Percentiles rank a stretch among this genome's conserved stretches.
These are phyloP conservation scores for Hypsizygus marmoreus DNA, from an alignment of 768 basidiomycete genomes.

Conservation along the genomic window DNA sequence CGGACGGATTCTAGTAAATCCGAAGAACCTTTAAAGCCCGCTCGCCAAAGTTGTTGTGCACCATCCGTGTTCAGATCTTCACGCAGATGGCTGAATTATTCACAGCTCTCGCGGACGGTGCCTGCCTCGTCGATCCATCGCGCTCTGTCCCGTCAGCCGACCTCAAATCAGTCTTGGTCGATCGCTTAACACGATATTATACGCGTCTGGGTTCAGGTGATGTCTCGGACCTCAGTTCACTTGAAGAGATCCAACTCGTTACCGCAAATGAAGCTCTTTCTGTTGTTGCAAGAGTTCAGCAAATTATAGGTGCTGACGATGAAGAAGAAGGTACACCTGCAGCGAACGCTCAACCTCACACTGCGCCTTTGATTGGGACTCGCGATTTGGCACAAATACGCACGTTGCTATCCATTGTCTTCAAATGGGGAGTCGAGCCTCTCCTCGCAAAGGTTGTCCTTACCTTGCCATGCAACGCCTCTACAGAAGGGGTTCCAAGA, in stretches of 20 bases:
- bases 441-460: conserved; percentile 45
- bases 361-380: conserved; percentile 53
- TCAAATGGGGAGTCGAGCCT: conserved; percentile 71
- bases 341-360: conserved; percentile 10
- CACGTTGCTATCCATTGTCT: conserved; percentile 65
- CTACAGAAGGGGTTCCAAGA: conserved; percentile 21
- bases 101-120: conserved; percentile 34
- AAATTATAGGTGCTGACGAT: conserved; percentile 32
- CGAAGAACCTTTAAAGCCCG: too few species aligned
- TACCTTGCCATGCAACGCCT: conserved; percentile 37
- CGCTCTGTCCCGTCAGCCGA: conserved; percentile 25
- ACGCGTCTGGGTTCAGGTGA: conserved; percentile 21
- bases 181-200: conserved; percentile 43
- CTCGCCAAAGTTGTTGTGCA: too few species aligned
- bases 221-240: conserved; percentile 20
- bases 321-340: conserved; percentile 12
- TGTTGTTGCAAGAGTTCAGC: conserved; percentile 50
- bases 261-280: conserved; percentile 59
- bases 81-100: conserved; percentile 23
- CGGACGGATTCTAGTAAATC: too few species aligned
- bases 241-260: conserved; percentile 48
- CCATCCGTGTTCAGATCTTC: neutral
- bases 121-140: conserved; percentile 36
- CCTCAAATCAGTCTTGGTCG: conserved; percentile 39
- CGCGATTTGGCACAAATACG: conserved; percentile 66